A percentile compares a stretch with the other conserved stretches of the same genome.
Evolutionary conservation across 1,139 yeast species (phyloP).

Genomic region (Saccharomyces hybrid): DNA sequence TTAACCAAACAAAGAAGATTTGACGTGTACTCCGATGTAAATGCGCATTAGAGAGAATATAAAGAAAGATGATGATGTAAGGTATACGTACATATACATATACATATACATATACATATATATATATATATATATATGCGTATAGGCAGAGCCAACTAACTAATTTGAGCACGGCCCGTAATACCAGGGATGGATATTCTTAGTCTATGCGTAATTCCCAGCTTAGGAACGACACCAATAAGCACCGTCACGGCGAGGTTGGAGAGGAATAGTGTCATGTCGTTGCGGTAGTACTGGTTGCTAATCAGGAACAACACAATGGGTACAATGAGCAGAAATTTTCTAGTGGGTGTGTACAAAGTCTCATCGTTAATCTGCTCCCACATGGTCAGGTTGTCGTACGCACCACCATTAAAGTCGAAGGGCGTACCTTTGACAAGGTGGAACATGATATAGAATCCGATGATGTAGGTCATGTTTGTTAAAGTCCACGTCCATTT

Average conservation of each 20-base stretch:
- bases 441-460: constrained; percentile 93
- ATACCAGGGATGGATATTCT: constrained; percentile 54
- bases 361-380: constrained; percentile 97
- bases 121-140: neutral
- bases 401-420: constrained; percentile 94
- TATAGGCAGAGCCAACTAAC: constrained; percentile 9
- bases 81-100: neutral
- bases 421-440: constrained; percentile 95
- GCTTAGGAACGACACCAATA: constrained; percentile 78
- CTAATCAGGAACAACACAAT: constrained; percentile 76
- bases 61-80: neutral
- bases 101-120: neutral
- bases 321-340: constrained; percentile 85
- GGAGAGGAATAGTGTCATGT: constrained; percentile 65
- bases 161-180: constrained; percentile 34
- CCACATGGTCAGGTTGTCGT: constrained; percentile 96
- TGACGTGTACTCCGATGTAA: constrained; percentile 71
- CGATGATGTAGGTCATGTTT: constrained; percentile 45
- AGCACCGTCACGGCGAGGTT: constrained; percentile 75
- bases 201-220: constrained; percentile 73
- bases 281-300: constrained; percentile 87
- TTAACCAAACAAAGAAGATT: constrained; percentile 73
- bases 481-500: constrained; percentile 34
- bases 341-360: constrained; percentile 93
- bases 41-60: neutral